phyloP scores from a whole-genome alignment of 805 yeast species.

The Komagataella phaffii region DNA sequence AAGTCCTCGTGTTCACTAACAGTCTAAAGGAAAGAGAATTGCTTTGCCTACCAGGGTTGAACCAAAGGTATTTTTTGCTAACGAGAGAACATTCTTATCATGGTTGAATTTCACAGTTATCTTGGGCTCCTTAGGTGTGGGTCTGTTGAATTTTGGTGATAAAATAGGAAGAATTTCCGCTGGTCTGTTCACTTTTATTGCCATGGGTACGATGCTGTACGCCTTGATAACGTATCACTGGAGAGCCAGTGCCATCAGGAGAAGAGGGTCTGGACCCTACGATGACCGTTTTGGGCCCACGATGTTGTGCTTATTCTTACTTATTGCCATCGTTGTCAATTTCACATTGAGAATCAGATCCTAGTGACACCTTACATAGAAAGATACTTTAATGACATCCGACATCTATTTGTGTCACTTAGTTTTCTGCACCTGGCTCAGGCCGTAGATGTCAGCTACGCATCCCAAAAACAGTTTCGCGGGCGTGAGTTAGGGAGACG shows the following conservation, averaged over 20 bases:
- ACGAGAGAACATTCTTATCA: constrained; percentile 94
- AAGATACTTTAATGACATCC: constrained; percentile 5
- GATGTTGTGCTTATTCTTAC: constrained; percentile 83
- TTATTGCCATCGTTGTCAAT: constrained; percentile 88
- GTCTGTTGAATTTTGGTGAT: constrained; percentile 93
- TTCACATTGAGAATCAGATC: constrained; percentile 71
- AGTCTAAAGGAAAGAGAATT: constrained; percentile 59
- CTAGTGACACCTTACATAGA: constrained; percentile 7
- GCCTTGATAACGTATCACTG: constrained; percentile 95
- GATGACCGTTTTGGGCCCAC: constrained; percentile 99
- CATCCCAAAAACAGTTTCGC: no score
- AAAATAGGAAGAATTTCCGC: constrained; percentile 86
- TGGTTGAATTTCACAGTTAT: constrained; percentile 99
- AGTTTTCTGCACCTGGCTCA: neutral
- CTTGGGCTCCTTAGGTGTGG: constrained; percentile 92
- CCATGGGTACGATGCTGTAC: constrained; percentile 96
- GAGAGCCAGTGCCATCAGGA: constrained; percentile 98
- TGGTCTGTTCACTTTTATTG: constrained; percentile 84
- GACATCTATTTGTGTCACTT: constrained; percentile 7
- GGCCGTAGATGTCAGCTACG: no score
- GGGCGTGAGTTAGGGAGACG: neutral
- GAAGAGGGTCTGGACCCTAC: constrained; percentile 98
- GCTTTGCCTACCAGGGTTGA: constrained; percentile 97
- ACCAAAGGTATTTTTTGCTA: constrained; percentile 97
- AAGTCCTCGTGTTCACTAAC: constrained; percentile 2